Conservation (phyloP, 495 filamentous ascomycete species). For the Talaromyces wortmannii region DNA sequence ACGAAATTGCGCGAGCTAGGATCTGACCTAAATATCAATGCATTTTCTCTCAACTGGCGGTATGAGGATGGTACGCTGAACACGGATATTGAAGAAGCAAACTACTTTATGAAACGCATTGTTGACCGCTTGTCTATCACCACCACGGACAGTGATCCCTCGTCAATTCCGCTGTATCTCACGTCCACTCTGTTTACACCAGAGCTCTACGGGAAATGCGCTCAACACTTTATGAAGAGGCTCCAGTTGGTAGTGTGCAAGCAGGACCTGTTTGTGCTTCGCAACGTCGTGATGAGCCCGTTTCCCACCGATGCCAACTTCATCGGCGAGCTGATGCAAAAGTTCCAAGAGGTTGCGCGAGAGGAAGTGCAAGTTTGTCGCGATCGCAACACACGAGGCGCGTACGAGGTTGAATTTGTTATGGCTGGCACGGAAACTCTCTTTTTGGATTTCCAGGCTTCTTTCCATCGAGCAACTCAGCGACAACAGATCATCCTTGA, state of each 20-base stretch:
- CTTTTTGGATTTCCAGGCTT: constrained; percentile 21
- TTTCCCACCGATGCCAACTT: constrained; percentile 28
- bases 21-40: constrained; percentile 42
- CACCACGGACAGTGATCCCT: constrained; percentile 25
- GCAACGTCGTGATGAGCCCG: constrained; percentile 35
- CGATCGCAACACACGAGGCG: constrained; percentile 16
- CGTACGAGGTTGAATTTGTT: constrained; percentile 20
- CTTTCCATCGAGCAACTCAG: constrained; percentile 24
- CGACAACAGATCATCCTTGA: constrained; percentile 24
- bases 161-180: constrained; percentile 30
- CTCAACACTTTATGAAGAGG: constrained; percentile 26
- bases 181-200: constrained; percentile 32
- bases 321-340: constrained; percentile 14
- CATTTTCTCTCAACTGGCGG: constrained; percentile 35
- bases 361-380: constrained; percentile 24
- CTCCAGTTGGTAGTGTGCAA: constrained; percentile 19
- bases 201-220: constrained; percentile 32
- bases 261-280: constrained; percentile 27
- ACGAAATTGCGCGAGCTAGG: constrained; percentile 28
- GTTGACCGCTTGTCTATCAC: constrained; percentile 29
- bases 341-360: constrained; percentile 18
- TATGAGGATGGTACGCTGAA: constrained; percentile 28
- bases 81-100: constrained; percentile 41
- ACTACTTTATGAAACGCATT: constrained; percentile 39
- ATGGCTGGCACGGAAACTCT: constrained; percentile 25